Conservation (phyloP, 2,329 filamentous ascomycete species). For the Aspergillus candidus region DNA sequence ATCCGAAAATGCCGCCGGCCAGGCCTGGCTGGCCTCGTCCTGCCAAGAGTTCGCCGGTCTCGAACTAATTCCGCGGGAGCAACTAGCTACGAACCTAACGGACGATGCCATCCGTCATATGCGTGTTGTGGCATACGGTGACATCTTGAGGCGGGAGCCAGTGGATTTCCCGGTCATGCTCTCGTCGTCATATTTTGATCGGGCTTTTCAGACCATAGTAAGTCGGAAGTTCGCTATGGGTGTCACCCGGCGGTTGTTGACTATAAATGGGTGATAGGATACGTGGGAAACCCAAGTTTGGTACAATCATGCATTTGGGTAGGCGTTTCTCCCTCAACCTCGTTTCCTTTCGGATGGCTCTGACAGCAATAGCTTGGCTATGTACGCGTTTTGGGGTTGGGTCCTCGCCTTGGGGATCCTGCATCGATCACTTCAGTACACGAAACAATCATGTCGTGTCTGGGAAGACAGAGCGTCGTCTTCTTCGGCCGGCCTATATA, state of each 20-base stretch:
- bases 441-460: conserved; percentile 11
- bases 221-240: conserved; percentile 1
- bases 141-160: conserved; percentile 18
- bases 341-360: neutral
- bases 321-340: conserved; percentile 5
- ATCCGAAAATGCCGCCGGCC: conserved; percentile 16
- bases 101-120: conserved; percentile 29
- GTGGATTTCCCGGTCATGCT: conserved; percentile 26
- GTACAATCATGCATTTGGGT: conserved; percentile 36
- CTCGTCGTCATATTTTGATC: conserved; percentile 23
- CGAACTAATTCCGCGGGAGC: conserved; percentile 22
- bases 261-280: conserved; percentile 15
- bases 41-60: conserved; percentile 22
- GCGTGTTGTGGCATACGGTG: conserved; percentile 26
- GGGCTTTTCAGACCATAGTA: conserved; percentile 30
- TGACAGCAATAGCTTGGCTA: conserved; percentile 19
- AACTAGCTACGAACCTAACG: conserved; percentile 28
- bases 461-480: neutral
- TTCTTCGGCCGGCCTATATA: conserved; percentile 1
- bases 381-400: conserved; percentile 38
- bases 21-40: conserved; percentile 15
- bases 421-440: conserved; percentile 22
- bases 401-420: conserved; percentile 32
- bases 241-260: neutral
- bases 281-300: conserved; percentile 29